Percentiles rank a stretch among this genome's conserved stretches.
These are phyloP conservation scores for Iberis pinnata DNA, from an alignment of 345 rosid species.

Conservation along the genomic window DNA sequence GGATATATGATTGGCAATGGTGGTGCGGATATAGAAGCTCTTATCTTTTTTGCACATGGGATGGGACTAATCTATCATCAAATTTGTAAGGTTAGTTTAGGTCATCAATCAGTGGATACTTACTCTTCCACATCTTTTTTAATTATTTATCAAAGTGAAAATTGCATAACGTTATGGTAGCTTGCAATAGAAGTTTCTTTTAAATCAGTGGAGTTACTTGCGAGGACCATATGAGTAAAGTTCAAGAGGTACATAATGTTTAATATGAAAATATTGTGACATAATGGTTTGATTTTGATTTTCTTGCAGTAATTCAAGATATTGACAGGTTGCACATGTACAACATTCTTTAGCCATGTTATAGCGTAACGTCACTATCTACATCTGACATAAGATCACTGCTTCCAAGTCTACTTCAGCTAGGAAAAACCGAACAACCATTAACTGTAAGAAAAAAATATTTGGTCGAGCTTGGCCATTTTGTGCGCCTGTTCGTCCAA, in stretches of 20 bases:
- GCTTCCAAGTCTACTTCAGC: conserved; percentile 54
- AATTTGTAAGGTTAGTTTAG: conserved; percentile 52
- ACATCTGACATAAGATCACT: conserved; percentile 34
- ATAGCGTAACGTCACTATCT: conserved; percentile 38
- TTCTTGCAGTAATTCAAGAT: conserved; percentile 2
- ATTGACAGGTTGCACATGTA: conserved; percentile 48
- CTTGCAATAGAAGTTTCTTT: conserved; percentile 60
- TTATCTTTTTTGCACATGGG: conserved; percentile 87
- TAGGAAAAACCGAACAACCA: conserved; percentile 54
- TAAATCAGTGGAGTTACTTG: conserved; percentile 22
- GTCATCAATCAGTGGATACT: background rate
- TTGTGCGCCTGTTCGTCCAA: conserved; percentile 71
- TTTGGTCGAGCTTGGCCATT: conserved; percentile 97
- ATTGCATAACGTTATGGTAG: conserved; percentile 49
- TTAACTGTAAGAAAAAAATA: conserved; percentile 70
- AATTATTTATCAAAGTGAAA: background rate
- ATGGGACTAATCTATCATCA: conserved; percentile 88
- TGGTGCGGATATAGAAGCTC: conserved; percentile 71
- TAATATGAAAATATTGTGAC: too few species aligned
- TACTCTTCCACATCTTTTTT: background rate
- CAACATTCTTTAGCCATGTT: conserved; percentile 84
- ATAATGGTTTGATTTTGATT: background rate
- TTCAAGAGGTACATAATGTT: conserved; percentile 21
- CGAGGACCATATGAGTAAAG: conserved; percentile 36
- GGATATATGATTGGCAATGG: conserved; percentile 96